Base-by-base conservation (phyloP, 208 protist species). In the Strigomonas culicis region DNA sequence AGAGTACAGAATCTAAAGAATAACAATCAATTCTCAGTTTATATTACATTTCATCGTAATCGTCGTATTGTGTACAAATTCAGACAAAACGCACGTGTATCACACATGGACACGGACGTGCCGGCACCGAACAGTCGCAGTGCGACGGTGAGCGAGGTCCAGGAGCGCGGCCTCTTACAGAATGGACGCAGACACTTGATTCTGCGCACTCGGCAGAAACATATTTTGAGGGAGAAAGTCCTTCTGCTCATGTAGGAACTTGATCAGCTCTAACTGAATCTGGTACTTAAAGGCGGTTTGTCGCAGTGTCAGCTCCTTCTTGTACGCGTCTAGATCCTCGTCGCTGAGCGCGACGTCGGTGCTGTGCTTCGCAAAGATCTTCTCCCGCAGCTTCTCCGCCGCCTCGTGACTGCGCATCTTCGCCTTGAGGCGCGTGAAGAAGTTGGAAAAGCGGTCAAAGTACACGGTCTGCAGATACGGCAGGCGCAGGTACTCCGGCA, bases 241-340 rank as follows among this genome's bases (percentile, higher is more conserved):
- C 63, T 94, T 97, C 32, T 67, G 71, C 32, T 93, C 83, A 59
- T 97, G 91, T 31, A 97, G 61, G 63, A 92, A 97, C 49, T 82
- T 79, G 52, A 97, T 70, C 41, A 97, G 70, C 46, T 86, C 82
- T 13, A 92, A 78, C 68, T 97, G 82, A 25, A 95, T 66, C 56
- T 82, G 63, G 51, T 84, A 81, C 36, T 74, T 72, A 34, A 93
- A 88, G 11, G 39, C 55, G 46, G 63, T 75, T 47, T 70, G 24
- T 57, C 68, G 47, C 1, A 66, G 44, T 10, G 86, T 84, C 28
- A 96, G 65, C 59, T 70, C 72, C 15, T 74, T 59, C 46, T 86
- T 52, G 61, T 83, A 81, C 25, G 31, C 27, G 0, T 73, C 73
- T 1, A 70, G 65, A 13, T 77, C 73, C 27, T 81, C 73, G 0